These are phyloP conservation scores for Thielaviopsis euricoi DNA, from an alignment of 2,329 filamentous ascomycete genomes.

Conservation along the genomic window DNA sequence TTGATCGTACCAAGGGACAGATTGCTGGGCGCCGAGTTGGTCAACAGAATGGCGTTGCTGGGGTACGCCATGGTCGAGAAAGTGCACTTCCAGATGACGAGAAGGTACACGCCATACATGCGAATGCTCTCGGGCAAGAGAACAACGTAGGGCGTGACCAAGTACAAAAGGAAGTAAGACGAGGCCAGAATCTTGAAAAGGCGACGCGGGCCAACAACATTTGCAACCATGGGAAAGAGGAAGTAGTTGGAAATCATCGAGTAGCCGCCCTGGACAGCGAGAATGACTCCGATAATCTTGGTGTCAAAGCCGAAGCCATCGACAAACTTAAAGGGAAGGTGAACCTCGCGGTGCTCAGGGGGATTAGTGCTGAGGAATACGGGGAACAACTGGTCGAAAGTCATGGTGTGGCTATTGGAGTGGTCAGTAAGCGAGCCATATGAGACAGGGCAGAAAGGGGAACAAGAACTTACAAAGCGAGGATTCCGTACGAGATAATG, in stretches of 20 bases:
- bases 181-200: slow-evolving; percentile 71
- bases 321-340: slow-evolving; percentile 73
- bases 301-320: slow-evolving; percentile 74
- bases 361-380: slow-evolving; percentile 66
- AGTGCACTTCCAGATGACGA: slow-evolving; percentile 84
- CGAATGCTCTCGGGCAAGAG: slow-evolving; percentile 58
- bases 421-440: slow-evolving; percentile 12
- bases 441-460: background rate
- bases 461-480: slow-evolving; percentile 66
- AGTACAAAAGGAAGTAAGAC: slow-evolving; percentile 74
- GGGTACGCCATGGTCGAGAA: slow-evolving; percentile 86
- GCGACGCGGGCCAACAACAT: slow-evolving; percentile 58
- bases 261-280: slow-evolving; percentile 77
- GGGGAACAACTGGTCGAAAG: slow-evolving; percentile 84
- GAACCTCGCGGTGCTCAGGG: slow-evolving; percentile 30
- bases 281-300: slow-evolving; percentile 71
- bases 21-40: slow-evolving; percentile 72
- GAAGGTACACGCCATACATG: slow-evolving; percentile 56
- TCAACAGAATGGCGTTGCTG: slow-evolving; percentile 72
- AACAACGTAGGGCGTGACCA: slow-evolving; percentile 76
- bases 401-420: slow-evolving; percentile 70
- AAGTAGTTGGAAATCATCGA: slow-evolving; percentile 76
- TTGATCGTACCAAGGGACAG: slow-evolving; percentile 83
- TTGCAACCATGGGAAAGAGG: slow-evolving; percentile 64
- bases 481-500: slow-evolving; percentile 77